Conservation (phyloP, 2,329 filamentous ascomycete species). For the Neurospora crassa region DNA sequence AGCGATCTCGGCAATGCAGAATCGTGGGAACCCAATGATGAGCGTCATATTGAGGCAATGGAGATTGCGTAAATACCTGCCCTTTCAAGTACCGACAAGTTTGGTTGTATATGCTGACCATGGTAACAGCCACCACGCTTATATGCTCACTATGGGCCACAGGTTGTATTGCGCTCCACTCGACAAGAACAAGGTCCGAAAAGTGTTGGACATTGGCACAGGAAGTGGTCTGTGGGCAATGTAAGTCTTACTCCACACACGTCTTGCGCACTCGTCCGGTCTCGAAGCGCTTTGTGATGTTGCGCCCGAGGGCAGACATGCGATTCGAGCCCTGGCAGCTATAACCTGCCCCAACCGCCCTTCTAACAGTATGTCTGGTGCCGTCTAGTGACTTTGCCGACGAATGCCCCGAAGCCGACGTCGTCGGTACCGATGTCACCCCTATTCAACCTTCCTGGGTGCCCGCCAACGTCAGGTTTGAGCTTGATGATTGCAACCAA, state of each 20-base stretch:
- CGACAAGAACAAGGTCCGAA: not conserved
- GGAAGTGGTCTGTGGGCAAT: conserved; percentile 3
- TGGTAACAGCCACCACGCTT: not conserved
- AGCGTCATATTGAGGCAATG: conserved; percentile 1
- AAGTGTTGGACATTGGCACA: conserved; percentile 1
- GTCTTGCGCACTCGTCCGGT: not conserved
- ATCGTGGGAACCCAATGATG: conserved; percentile 3
- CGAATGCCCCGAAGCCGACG: not conserved
- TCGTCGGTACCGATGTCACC: conserved; percentile 1
- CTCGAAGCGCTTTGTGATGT: not conserved
- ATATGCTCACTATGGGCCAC: not conserved
- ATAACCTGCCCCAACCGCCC: not conserved
- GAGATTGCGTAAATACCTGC: not conserved
- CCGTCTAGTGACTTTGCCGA: conserved; percentile 2
- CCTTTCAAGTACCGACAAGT: not conserved
- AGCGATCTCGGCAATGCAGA: not conserved
- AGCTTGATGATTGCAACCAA: conserved; percentile 39
- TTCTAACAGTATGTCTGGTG: not conserved
- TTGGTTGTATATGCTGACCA: not conserved
- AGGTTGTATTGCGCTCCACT: conserved; percentile 2
- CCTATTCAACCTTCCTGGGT: conserved; percentile 5
- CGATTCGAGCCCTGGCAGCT: not conserved
- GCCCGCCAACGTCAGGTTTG: conserved; percentile 10
- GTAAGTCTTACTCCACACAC: not conserved
- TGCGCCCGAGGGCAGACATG: not conserved